Percentiles rank a stretch among this genome's conserved stretches.
phyloP scores from a whole-genome alignment of 148 eudicot genomes.

The Chenopodium berlandieri region DNA sequence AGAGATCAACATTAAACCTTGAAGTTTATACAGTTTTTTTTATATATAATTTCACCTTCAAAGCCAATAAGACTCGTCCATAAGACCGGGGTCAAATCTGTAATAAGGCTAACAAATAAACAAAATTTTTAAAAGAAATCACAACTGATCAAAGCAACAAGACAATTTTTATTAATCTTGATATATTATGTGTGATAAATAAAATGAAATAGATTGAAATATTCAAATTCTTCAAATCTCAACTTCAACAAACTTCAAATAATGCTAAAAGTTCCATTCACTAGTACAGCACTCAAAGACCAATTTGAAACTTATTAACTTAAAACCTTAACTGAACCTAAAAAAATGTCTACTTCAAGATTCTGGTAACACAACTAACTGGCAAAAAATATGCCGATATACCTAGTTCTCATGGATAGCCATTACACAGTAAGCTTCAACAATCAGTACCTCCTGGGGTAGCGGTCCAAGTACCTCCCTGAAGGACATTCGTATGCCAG shows the following conservation, averaged over 20 bases:
- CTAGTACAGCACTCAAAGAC: background rate
- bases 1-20: background rate
- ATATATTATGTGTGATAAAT: no score
- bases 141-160: background rate
- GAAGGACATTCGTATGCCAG: slow-evolving; percentile 44
- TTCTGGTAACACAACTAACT: background rate
- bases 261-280: background rate
- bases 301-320: background rate
- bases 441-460: slow-evolving; percentile 24
- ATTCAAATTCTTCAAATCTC: background rate
- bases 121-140: background rate
- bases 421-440: background rate
- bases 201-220: no score
- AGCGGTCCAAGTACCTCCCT: slow-evolving; percentile 34
- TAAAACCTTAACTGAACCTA: background rate
- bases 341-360: background rate
- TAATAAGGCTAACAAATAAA: background rate
- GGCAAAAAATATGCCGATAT: background rate
- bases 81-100: background rate
- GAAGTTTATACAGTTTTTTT: no score
- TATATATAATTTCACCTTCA: no score
- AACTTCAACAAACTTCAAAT: background rate
- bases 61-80: background rate
- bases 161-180: background rate
- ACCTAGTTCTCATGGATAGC: background rate